Percentiles rank a stretch among this genome's conserved stretches.
phyloP scores from a whole-genome alignment of 1,284 basidiomycete genomes.

The Trametes versicolor region DNA sequence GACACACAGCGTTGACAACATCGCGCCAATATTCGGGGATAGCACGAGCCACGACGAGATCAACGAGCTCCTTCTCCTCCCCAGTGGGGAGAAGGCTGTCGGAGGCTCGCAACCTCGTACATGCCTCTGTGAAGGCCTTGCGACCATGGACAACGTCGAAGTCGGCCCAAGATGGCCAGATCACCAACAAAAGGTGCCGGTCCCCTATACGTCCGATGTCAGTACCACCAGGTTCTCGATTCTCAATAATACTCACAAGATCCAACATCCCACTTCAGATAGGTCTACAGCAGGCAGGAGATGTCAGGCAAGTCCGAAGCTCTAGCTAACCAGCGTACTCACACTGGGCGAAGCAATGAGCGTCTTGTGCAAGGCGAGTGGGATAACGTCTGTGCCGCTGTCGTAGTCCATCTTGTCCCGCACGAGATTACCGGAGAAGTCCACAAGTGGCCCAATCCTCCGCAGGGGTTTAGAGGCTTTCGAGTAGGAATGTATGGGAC shows the following conservation, averaged over 20 bases:
- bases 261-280: not conserved
- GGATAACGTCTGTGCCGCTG: not conserved
- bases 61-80: slow-evolving; percentile 20
- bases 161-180: slow-evolving; percentile 45
- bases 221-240: not conserved
- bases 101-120: slow-evolving; percentile 7
- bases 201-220: slow-evolving; percentile 50
- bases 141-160: slow-evolving; percentile 35
- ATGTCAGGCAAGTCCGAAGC: not conserved
- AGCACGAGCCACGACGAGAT: slow-evolving; percentile 13
- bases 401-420: slow-evolving; percentile 5
- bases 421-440: not conserved
- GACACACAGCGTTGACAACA: not conserved
- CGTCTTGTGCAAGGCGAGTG: not conserved
- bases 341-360: not conserved
- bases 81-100: not conserved
- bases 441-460: not conserved
- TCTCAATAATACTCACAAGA: not conserved
- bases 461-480: not conserved
- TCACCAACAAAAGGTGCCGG: slow-evolving; percentile 50
- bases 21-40: not conserved
- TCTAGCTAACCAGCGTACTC: not conserved
- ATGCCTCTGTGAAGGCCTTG: slow-evolving; percentile 18
- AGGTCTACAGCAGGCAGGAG: not conserved
- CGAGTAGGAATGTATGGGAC: not conserved